Conservation (phyloP, 164 flowering plant genomes). For the Dillenia suffruticosa region DNA sequence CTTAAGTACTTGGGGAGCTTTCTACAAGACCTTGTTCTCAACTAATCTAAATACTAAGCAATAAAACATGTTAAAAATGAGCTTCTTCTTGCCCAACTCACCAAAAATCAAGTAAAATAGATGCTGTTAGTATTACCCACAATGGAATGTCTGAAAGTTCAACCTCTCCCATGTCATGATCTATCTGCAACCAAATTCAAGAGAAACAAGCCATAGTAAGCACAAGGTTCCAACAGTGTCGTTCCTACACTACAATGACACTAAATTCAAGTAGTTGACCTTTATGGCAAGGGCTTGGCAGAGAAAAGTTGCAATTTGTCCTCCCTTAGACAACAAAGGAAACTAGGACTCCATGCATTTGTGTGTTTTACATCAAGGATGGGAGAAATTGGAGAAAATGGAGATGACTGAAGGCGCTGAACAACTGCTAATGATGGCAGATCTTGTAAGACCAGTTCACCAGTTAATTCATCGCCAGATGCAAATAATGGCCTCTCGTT, state of each 20-base stretch:
- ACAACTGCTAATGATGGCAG: slow-evolving; percentile 47
- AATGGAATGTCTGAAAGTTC: too few relatives aligned
- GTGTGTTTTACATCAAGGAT: slow-evolving; percentile 65
- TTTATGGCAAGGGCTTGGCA: slow-evolving; percentile 18
- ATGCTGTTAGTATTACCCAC: too few relatives aligned
- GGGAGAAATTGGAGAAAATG: slow-evolving; percentile 17
- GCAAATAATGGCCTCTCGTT: slow-evolving; percentile 43
- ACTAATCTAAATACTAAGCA: too few relatives aligned
- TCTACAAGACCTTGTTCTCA: too few relatives aligned
- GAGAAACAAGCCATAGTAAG: neutral
- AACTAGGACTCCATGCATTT: slow-evolving; percentile 15
- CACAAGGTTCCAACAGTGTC: too few relatives aligned
- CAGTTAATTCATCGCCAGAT: slow-evolving; percentile 51
- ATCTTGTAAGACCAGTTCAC: slow-evolving; percentile 47
- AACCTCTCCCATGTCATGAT: neutral
- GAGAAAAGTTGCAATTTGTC: slow-evolving; percentile 58
- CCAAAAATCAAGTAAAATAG: too few relatives aligned
- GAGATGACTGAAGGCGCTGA: slow-evolving; percentile 33
- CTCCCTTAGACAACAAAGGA: slow-evolving; percentile 70
- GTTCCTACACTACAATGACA: neutral
- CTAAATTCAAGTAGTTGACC: slow-evolving; percentile 11
- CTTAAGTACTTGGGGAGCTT: too few relatives aligned
- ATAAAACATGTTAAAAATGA: too few relatives aligned
- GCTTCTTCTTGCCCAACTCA: too few relatives aligned
- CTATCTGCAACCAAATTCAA: neutral